Conservation (phyloP, 805 yeast genomes). For the Yamadazyma phyllophila region DNA sequence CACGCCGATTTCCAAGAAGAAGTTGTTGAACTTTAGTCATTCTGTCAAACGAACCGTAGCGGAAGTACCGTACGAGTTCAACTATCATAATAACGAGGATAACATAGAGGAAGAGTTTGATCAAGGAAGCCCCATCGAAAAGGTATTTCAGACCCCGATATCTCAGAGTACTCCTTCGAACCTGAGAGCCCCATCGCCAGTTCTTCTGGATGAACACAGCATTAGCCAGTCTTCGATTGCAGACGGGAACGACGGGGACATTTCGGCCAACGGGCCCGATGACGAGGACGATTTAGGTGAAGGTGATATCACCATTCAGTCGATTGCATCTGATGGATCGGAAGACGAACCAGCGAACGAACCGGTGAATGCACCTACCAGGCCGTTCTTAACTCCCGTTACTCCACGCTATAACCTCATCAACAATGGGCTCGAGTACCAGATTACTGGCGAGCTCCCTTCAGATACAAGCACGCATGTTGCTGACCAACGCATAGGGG, state of each 20-base stretch:
- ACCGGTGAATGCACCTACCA: too few species aligned
- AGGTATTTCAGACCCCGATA: slow-evolving; percentile 5
- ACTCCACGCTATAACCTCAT: slow-evolving; percentile 10
- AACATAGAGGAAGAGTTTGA: slow-evolving; percentile 10
- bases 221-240: too few species aligned
- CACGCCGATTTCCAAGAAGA: slow-evolving; percentile 16
- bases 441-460: slow-evolving; percentile 2
- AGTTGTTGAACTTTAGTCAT: slow-evolving; percentile 30
- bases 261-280: not conserved
- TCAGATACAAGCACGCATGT: slow-evolving; percentile 25
- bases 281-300: not conserved
- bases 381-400: not conserved
- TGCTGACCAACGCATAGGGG: slow-evolving; percentile 35
- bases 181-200: not conserved
- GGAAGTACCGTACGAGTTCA: slow-evolving; percentile 11
- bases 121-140: slow-evolving; percentile 11
- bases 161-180: not conserved
- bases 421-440: slow-evolving; percentile 8
- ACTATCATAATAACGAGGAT: slow-evolving; percentile 10
- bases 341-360: not conserved
- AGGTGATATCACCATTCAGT: not conserved
- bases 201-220: too few species aligned
- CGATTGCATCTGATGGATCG: not conserved
- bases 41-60: slow-evolving; percentile 29
- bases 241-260: too few species aligned